A percentile compares a stretch with the other conserved stretches of the same genome.
phyloP scores from a whole-genome alignment of 2,329 filamentous ascomycete species.

The Septoria petroselini region DNA sequence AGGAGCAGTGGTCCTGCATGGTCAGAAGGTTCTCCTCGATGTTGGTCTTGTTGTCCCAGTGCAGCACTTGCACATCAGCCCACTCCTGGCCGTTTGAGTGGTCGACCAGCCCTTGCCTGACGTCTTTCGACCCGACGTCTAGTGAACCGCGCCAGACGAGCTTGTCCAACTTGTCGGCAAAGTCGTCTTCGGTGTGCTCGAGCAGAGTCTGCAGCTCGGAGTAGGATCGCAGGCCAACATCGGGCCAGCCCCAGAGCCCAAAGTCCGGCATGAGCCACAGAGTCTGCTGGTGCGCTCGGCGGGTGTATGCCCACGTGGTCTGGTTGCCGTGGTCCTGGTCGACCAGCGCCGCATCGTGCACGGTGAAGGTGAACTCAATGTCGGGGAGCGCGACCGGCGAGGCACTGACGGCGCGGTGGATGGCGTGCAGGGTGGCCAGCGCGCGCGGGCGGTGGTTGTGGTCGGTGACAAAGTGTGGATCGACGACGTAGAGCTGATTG shows the following conservation, averaged over 20 bases:
- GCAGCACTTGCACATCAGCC: conserved; percentile 38
- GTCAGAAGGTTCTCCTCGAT: conserved; percentile 28
- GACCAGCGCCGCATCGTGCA: conserved; percentile 43
- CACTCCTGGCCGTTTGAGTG: conserved; percentile 35
- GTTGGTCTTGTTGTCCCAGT: conserved; percentile 25
- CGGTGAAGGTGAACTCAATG: conserved; percentile 47
- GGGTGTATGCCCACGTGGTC: conserved; percentile 31
- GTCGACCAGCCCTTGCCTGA: conserved; percentile 35
- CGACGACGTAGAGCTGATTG: conserved; percentile 33
- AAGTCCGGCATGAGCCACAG: conserved; percentile 55
- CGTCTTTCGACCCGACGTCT: conserved; percentile 29
- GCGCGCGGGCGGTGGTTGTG: conserved; percentile 28
- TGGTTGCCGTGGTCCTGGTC: conserved; percentile 21
- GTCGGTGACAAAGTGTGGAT: conserved; percentile 29
- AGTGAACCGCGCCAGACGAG: conserved; percentile 35
- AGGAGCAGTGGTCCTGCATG: conserved; percentile 33
- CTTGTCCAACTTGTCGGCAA: conserved; percentile 29
- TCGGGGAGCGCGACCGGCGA: conserved; percentile 43
- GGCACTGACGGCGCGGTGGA: conserved; percentile 47
- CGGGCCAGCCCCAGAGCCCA: conserved; percentile 52
- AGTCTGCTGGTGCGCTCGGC: conserved; percentile 36
- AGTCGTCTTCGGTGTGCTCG: conserved; percentile 24
- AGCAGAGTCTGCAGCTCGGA: conserved; percentile 22
- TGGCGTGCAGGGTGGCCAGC: conserved; percentile 44
- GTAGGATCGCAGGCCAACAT: conserved; percentile 36